Base-by-base conservation (phyloP, 1,284 basidiomycete species). In the Heterobasidion parviporum region DNA sequence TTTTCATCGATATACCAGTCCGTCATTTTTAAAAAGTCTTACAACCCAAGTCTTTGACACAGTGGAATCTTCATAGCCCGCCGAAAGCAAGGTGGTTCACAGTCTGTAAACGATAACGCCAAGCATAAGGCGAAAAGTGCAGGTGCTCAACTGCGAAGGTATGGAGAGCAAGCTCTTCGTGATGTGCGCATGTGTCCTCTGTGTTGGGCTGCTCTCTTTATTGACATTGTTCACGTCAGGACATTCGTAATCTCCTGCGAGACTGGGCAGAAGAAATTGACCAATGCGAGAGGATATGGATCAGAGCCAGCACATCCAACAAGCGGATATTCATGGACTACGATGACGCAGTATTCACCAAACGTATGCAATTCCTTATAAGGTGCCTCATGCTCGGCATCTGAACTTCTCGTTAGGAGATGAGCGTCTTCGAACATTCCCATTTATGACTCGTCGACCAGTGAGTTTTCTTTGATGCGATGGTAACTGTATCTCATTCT, bases 1-100 rank as follows among this genome's bases (percentile, higher is more conserved):
- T 0, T 99, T 98, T 71, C 97, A 99, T 70, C 86, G 97, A 7
- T 99, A 99, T 70, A 99, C 97, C 0, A 99, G 94, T 96, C 58
- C 58, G 82, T 72, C 15, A 50, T 35, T 32, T 56, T 18, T 12
- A 46, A 8, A 35, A 35, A 10, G 7, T 49, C 34, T 15, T 35
- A 51, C 38, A 20, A 9, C 34, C 35, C 53, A 12, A 36, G 26
- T 8, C 49, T 26, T 34, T 26, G 26, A 26, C 26, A 26, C 26
- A 5, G 26, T 5, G 35, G 9, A 56, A 26, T 16, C 44, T 10
- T n/a, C 10, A 6, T 54, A 97, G 94, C 97, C 44, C 90, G 97
- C 62, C 80, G 92, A 61, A 99, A 99, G 70, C 97, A 99, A 75
- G 97, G 97, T 70, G 97, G 97, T 0, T 89, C 92, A 0, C 97